A percentile compares a stretch with the other conserved stretches of the same genome.
Conservation (phyloP, 805 yeast genomes). For the Kodamaea neixiangensis region DNA sequence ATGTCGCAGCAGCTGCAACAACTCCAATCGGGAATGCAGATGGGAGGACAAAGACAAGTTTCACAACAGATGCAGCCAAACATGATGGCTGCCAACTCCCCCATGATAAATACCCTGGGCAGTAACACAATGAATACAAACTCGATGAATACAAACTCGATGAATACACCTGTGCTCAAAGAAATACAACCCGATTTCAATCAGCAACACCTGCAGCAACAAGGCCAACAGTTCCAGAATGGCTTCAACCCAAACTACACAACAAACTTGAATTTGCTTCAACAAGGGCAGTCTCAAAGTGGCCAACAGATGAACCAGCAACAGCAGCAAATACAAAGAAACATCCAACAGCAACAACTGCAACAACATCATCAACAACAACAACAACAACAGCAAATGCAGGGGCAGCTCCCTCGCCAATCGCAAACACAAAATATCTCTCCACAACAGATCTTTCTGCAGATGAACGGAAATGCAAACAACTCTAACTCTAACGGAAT, state of each 20-base stretch:
- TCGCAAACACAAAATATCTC: conserved; percentile 26
- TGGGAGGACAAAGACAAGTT: conserved; percentile 5
- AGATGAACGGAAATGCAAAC: conserved; percentile 20
- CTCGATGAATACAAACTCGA: conserved; percentile 2
- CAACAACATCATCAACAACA: conserved; percentile 7
- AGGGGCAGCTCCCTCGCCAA: conserved; percentile 10
- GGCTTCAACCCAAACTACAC: conserved; percentile 11
- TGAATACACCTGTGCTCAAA: conserved; percentile 4
- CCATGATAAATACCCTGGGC: conserved; percentile 12
- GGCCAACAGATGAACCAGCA: conserved; percentile 5
- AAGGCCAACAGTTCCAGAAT: conserved; percentile 11
- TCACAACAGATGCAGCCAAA: conserved; percentile 13
- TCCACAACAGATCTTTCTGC: conserved; percentile 43
- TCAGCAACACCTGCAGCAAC: conserved; percentile 13
- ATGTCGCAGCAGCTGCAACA: conserved; percentile 24
- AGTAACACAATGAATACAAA: conserved; percentile 3
- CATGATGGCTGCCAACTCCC: conserved; percentile 10
- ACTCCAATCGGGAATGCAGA: conserved; percentile 5
- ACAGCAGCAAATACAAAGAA: conserved; percentile 12
- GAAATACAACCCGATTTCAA: conserved; percentile 8
- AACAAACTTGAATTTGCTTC: conserved; percentile 12
- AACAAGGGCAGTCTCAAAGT: conserved; percentile 11
- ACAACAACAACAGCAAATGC: conserved; percentile 11
- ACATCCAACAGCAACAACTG: conserved; percentile 9
- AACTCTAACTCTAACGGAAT: conserved; percentile 15